phyloP scores from a whole-genome alignment of 495 filamentous ascomycete species.

The Cairneyella variabilis region DNA sequence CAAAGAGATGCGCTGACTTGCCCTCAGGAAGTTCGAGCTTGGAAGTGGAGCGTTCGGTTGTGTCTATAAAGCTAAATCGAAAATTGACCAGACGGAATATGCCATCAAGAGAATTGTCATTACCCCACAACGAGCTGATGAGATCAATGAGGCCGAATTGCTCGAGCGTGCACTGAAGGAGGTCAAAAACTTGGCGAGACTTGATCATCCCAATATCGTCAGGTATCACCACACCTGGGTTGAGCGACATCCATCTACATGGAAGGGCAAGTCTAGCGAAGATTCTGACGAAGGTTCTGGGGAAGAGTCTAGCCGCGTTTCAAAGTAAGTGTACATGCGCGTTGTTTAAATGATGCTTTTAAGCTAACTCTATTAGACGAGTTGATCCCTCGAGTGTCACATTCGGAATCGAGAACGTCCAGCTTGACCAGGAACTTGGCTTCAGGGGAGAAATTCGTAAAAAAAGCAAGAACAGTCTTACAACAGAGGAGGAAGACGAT shows the following conservation, averaged over 20 bases:
- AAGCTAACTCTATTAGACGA: too few relatives aligned
- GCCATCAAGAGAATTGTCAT: constrained; percentile 42
- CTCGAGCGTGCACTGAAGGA: constrained; percentile 26
- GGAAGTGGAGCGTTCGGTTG: constrained; percentile 42
- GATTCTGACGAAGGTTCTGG: neutral
- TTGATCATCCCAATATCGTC: constrained; percentile 65
- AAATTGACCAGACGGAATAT: constrained; percentile 34
- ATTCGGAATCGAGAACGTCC: neutral
- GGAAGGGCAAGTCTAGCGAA: neutral
- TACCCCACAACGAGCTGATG: constrained; percentile 16
- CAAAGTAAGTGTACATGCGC: neutral
- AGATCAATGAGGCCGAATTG: constrained; percentile 8
- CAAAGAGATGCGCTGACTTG: too few relatives aligned
- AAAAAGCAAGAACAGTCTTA: neutral
- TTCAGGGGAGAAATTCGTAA: neutral
- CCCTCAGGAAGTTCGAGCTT: constrained; percentile 19
- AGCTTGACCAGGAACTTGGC: neutral
- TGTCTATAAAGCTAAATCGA: constrained; percentile 35
- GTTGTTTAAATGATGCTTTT: too few relatives aligned
- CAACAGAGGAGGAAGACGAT: neutral
- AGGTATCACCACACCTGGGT: constrained; percentile 55
- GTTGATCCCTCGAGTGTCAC: too few relatives aligned
- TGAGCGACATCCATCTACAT: constrained; percentile 8
- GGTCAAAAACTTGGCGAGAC: constrained; percentile 24
- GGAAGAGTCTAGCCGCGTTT: too few relatives aligned